phyloP scores from a whole-genome alignment of 1,284 basidiomycete genomes.

The Ceratobasidium papillatum region DNA sequence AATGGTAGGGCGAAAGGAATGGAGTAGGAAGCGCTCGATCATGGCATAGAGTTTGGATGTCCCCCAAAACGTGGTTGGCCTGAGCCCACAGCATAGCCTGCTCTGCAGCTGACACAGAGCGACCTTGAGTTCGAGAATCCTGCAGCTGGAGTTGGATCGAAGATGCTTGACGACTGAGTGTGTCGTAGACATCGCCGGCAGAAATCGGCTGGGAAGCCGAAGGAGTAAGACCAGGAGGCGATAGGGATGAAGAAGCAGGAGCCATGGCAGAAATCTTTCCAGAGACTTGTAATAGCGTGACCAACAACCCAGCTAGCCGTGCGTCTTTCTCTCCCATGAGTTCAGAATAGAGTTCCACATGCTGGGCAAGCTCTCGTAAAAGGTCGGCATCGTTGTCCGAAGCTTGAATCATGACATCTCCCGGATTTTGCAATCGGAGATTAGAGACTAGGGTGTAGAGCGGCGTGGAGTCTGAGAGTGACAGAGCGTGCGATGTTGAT shows the following conservation, averaged over 20 bases:
- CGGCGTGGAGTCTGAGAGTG: conserved; percentile 56
- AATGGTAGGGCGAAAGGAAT: conserved; percentile 12
- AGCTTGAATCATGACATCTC: conserved; percentile 58
- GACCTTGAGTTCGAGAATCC: conserved; percentile 48
- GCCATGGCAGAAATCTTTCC: conserved; percentile 62
- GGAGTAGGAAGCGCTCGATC: conserved; percentile 56
- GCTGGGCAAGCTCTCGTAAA: conserved; percentile 68
- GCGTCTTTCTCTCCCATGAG: conserved; percentile 62
- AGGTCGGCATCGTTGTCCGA: conserved; percentile 60
- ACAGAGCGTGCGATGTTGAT: conserved; percentile 51
- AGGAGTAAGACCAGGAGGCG: conserved; percentile 29
- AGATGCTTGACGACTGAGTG: conserved; percentile 71
- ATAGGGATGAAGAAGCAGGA: conserved; percentile 44
- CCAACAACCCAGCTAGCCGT: conserved; percentile 68
- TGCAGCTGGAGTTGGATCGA: conserved; percentile 67
- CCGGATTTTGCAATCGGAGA: conserved; percentile 58
- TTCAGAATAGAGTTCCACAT: conserved; percentile 59
- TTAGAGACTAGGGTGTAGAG: conserved; percentile 70
- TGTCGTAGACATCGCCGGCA: conserved; percentile 59
- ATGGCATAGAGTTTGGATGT: conserved; percentile 69
- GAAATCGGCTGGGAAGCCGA: conserved; percentile 14
- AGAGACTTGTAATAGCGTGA: conserved; percentile 71
- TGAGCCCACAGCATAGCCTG: conserved; percentile 73
- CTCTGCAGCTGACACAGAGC: conserved; percentile 67
- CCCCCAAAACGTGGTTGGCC: conserved; percentile 77